phyloP scores from a whole-genome alignment of 176 grass and related monocot species.

The Cenchrus purpureus region DNA sequence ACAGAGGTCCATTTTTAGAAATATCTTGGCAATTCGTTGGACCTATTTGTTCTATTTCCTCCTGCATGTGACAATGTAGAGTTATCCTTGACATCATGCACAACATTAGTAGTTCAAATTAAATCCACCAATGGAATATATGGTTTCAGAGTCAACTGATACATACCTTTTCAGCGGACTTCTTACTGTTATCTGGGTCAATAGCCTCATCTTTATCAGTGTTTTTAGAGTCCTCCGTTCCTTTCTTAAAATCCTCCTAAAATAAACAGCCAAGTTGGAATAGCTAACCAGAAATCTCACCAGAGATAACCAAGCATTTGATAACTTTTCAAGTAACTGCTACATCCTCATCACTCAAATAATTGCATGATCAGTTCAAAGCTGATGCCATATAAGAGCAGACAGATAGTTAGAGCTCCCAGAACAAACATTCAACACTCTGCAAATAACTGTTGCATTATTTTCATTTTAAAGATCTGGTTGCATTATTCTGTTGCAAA shows the following conservation, averaged over 20 bases:
- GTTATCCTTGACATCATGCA: background rate
- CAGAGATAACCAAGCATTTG: background rate
- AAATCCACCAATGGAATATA: background rate
- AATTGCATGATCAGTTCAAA: background rate
- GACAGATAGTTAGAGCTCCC: background rate
- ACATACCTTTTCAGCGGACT: conserved; percentile 13
- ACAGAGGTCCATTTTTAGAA: background rate
- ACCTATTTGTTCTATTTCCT: background rate
- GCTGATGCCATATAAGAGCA: background rate
- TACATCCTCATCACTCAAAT: background rate
- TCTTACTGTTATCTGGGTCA: background rate
- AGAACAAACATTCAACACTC: background rate
- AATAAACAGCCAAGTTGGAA: conserved; percentile 11
- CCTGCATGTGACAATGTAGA: background rate
- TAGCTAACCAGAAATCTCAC: background rate
- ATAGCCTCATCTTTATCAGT: background rate
- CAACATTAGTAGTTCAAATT: background rate
- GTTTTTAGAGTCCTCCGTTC: background rate
- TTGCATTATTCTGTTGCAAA: too few species aligned
- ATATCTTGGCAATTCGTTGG: background rate
- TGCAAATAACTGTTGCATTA: background rate
- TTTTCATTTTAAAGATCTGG: background rate
- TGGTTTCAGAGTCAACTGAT: background rate
- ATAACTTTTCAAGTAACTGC: background rate
- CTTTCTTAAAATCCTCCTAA: background rate